These are phyloP conservation scores for Mycena venus DNA, from an alignment of 768 basidiomycete genomes.

Conservation along the genomic window DNA sequence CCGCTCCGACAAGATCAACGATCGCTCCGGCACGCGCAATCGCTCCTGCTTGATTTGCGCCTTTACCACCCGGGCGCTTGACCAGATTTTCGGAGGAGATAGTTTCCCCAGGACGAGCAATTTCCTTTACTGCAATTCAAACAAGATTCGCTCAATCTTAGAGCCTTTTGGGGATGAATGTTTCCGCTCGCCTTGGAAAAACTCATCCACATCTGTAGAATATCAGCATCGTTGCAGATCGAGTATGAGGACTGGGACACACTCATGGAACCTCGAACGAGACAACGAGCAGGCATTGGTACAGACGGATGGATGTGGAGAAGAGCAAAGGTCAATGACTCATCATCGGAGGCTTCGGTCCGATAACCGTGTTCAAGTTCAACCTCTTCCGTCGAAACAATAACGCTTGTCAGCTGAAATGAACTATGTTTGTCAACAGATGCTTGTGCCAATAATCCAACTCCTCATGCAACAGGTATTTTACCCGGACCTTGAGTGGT, in stretches of 20 bases:
- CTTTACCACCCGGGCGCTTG: slow-evolving; percentile 70
- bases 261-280: slow-evolving; percentile 67
- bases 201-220: slow-evolving; percentile 66
- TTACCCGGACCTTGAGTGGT: no score
- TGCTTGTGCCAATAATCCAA: no score
- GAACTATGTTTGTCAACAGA: no score
- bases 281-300: slow-evolving; percentile 44
- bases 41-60: slow-evolving; percentile 75
- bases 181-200: slow-evolving; percentile 60
- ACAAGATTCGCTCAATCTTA: background rate
- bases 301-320: no score
- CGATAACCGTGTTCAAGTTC: no score
- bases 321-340: no score
- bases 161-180: background rate
- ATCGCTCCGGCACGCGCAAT: slow-evolving; percentile 64
- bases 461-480: no score
- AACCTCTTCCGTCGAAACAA: no score
- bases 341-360: no score
- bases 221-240: background rate
- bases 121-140: slow-evolving; percentile 56
- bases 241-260: slow-evolving; percentile 28
- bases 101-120: slow-evolving; percentile 71
- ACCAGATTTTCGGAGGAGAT: slow-evolving; percentile 65
- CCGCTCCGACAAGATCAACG: slow-evolving; percentile 64
- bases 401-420: no score